These are phyloP conservation scores for Ilex aquifolium DNA, from an alignment of 257 asterid species.

Conservation along the genomic window DNA sequence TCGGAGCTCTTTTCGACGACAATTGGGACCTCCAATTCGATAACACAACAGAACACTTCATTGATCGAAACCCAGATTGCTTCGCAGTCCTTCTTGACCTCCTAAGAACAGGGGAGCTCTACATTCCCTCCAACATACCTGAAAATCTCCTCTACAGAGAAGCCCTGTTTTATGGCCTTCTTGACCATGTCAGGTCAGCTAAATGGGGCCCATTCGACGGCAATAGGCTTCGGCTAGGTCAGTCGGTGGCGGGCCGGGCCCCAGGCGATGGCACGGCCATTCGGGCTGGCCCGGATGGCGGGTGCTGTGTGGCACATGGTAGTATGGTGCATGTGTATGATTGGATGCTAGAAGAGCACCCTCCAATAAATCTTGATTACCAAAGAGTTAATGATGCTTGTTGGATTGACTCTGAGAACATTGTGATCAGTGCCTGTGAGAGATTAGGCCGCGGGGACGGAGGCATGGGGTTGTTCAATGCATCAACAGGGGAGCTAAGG, in stretches of 20 bases:
- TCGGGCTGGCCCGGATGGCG: constrained; percentile 87
- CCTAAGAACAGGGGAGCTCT: constrained; percentile 83
- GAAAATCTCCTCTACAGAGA: constrained; percentile 63
- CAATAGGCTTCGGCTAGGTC: constrained; percentile 46
- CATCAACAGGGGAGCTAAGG: constrained; percentile 60
- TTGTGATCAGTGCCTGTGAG: constrained; percentile 80
- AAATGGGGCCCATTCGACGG: constrained; percentile 89
- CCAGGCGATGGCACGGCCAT: constrained; percentile 93
- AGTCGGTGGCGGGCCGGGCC: constrained; percentile 56
- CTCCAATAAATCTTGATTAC: constrained; percentile 73
- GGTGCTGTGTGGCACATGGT: constrained; percentile 93
- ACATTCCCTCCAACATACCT: constrained; percentile 55
- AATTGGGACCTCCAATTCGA: constrained; percentile 62
- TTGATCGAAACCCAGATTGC: constrained; percentile 86
- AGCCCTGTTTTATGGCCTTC: constrained; percentile 67
- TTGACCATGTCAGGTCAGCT: constrained; percentile 72
- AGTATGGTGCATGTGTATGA: constrained; percentile 90
- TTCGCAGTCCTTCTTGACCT: constrained; percentile 80
- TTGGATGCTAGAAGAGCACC: constrained; percentile 86
- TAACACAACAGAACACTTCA: constrained; percentile 54
- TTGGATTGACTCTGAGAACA: constrained; percentile 60
- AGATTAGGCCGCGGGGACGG: constrained; percentile 77
- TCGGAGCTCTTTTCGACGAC: constrained; percentile 83
- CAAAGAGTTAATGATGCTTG: constrained; percentile 81
- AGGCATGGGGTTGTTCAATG: constrained; percentile 73